Evolutionary conservation across 495 filamentous ascomycete genomes (phyloP).

Genomic region (Terfezia claveryi): DNA sequence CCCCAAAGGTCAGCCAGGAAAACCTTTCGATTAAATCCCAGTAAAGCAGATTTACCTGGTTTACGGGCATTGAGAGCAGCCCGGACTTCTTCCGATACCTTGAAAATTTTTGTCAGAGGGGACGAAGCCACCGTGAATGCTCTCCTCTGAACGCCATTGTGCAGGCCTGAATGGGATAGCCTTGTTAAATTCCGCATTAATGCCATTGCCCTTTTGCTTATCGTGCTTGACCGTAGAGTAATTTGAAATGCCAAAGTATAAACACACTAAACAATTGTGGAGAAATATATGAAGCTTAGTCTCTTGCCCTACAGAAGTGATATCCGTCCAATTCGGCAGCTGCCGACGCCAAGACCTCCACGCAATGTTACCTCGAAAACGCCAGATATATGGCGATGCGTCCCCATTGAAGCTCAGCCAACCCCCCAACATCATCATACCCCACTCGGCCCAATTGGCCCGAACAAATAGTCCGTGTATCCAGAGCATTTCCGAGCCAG

Average conservation of each 20-base stretch:
- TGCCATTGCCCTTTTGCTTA: neutral
- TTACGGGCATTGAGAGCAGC: slow-evolving; percentile 46
- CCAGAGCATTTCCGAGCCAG: too few relatives aligned
- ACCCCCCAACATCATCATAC: too few relatives aligned
- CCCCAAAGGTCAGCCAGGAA: neutral
- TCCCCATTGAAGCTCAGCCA: neutral
- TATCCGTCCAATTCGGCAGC: neutral
- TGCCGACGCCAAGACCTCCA: neutral
- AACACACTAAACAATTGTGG: neutral
- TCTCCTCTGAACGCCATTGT: neutral
- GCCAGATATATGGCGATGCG: neutral
- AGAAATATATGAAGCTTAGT: neutral
- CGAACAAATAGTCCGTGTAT: too few relatives aligned
- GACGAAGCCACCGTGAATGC: neutral
- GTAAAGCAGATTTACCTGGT: slow-evolving; percentile 22
- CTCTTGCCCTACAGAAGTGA: too few relatives aligned
- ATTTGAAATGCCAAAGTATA: neutral
- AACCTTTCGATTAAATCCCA: too few relatives aligned
- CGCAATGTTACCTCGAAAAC: neutral
- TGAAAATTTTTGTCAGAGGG: slow-evolving; percentile 35
- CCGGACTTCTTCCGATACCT: slow-evolving; percentile 60
- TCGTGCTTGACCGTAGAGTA: too few relatives aligned
- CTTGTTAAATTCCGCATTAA: neutral
- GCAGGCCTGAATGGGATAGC: neutral
- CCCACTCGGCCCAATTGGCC: too few relatives aligned